Evolutionary conservation across 768 basidiomycete species (phyloP), one percentile per base, ranked within the genome.

Genomic region (Hygrocybe punicea): DNA sequence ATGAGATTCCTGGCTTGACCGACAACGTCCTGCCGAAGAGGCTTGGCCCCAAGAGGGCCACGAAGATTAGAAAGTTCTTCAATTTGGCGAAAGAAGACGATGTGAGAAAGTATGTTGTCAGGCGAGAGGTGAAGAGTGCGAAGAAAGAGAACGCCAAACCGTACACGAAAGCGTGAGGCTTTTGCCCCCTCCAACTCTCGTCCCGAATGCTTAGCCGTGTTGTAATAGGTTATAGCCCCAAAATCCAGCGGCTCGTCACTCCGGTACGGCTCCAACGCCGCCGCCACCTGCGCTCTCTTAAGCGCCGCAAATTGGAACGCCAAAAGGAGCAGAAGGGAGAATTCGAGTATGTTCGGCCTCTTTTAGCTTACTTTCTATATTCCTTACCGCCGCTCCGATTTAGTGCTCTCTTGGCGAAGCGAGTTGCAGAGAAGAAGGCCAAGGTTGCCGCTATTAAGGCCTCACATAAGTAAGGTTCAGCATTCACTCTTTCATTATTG

Each of bases 31-130:
- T 98, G 49, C 94, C 95, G 72, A 98, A 98, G 81, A 80, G 94
- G 57, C 85, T 97, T 62, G 96, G 96, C 57, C 96, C 96, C 69
- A 98, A 98, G 88, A 79, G 94, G 66, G 94, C 94, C 58, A 93
- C 93, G 60, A 96, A 95, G 85, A 98, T 99, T 77, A 84, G 94
- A 73, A 83, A 76, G 70, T 97, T 98, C 84, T 98, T 99, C 84
- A 96, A 96, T 82, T 79, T 98, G 71, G 81, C 83, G 78, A 98
- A 98, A 84, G 89, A 95, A 68, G 96, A 99, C 69, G 96, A 98
- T 78, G 96, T 99, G 58, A 85, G 92, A 78, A 95, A 97, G 78
- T 98, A 96, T 74, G 95, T 97, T 63, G 86, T 98, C 66, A 80
- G 93, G 66, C 80, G 95, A 64, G 94, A 97, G 78, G 93, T 98